phyloP scores from a whole-genome alignment of 225 moss, liverwort and hornwort genomes.

The Anthoceros angustus region DNA sequence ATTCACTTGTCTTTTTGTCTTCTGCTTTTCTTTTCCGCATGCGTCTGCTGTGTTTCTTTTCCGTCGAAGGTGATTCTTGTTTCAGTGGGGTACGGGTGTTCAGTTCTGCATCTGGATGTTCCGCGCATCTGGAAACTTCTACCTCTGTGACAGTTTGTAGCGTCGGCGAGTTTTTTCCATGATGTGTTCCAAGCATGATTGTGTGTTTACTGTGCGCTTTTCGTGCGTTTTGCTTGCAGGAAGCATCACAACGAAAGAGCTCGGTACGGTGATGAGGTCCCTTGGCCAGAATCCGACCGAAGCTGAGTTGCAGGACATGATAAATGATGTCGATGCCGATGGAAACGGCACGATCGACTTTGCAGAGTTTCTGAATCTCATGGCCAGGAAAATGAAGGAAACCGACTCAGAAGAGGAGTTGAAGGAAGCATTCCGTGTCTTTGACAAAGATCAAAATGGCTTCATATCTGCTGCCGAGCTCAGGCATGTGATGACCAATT shows the following conservation, averaged over 20 bases:
- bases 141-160: too few species aligned
- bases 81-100: too few species aligned
- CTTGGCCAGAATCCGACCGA: constrained; percentile 82
- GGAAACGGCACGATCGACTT: constrained; percentile 87
- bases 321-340: constrained; percentile 76
- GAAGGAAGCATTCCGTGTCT: constrained; percentile 80
- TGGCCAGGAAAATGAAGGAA: constrained; percentile 91
- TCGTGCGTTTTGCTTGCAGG: constrained; percentile 16
- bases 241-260: constrained; percentile 72
- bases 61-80: neutral
- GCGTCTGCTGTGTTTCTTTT: neutral
- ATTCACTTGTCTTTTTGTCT: neutral
- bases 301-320: constrained; percentile 90
- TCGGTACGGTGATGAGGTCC: constrained; percentile 80
- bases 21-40: neutral
- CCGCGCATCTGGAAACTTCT: too few species aligned
- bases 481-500: constrained; percentile 79
- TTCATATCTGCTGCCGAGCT: constrained; percentile 80
- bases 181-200: too few species aligned
- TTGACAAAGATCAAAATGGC: constrained; percentile 90
- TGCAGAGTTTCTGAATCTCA: constrained; percentile 72
- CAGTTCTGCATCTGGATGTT: too few species aligned
- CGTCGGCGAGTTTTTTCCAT: too few species aligned
- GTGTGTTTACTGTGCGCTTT: too few species aligned
- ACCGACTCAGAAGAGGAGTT: constrained; percentile 94